Base-by-base conservation (phyloP, 306 rosid species). In the Rosa lucieae region DNA sequence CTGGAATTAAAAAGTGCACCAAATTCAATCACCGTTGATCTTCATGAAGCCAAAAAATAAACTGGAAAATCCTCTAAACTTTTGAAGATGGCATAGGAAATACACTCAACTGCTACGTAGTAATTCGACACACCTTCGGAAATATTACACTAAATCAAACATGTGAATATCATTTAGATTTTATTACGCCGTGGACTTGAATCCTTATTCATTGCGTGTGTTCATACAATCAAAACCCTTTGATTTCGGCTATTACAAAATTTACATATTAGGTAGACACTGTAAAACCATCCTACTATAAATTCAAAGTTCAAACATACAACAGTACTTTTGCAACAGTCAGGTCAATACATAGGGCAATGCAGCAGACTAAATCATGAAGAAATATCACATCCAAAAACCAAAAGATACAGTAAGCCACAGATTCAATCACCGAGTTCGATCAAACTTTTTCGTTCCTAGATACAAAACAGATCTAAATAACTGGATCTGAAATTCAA, bases 401-500 rank as follows among this genome's bases (percentile, higher is more conserved):
- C 3, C 26, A 35, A 0, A n/a, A 49, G 6, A 14, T 3, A 14
- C 1, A 29, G 18, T 23, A 48, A 71, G 8, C 59, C 53, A 49
- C 15, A 42, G 72, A 67, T 67, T 18, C 72, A 42, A 39, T 40
- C 72, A 21, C 35, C 29, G 29, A 10, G 59, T 48, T 49, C 9
- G 46, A 72, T 32, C 32, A 10, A 52, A 52, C 15, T 8, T 72
- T 2, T 32, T 11, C 2, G 46, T 29, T 70, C 18, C 2, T 1
- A 42, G 4, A 58, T 35, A 53, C 65, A 17, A 47, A 35, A 58
- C 46, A 26, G 58, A 75, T 59, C 70, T 32, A 75, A 59, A 11
- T 5, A 75, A 75, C 59, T 32, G 58, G 70, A 75, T 75, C 78
- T 62, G 37, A 46, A 59, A 43, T 35, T 42, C 49, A 46, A 3